A percentile compares a stretch with the other conserved stretches of the same genome.
phyloP scores from a whole-genome alignment of 257 asterid genomes.

The Thymus quinquecostatus region DNA sequence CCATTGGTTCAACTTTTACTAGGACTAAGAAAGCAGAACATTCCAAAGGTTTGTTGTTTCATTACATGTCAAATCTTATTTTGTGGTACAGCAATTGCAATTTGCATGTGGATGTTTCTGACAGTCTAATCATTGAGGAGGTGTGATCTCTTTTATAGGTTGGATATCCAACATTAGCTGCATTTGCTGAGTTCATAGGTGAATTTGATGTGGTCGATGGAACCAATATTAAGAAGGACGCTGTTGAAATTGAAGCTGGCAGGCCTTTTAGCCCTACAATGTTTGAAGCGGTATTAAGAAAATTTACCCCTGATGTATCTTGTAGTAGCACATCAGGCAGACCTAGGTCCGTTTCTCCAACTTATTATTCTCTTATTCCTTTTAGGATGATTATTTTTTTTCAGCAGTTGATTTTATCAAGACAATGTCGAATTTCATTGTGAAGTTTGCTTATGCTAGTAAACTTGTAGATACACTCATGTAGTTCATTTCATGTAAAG shows the following conservation, averaged over 20 bases:
- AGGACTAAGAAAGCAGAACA: constrained; percentile 51
- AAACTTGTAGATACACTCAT: background rate
- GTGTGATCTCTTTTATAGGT: constrained; percentile 45
- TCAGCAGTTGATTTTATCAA: constrained; percentile 9
- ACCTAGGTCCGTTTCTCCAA: constrained; percentile 62
- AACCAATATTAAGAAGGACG: constrained; percentile 50
- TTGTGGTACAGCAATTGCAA: background rate
- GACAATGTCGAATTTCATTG: background rate
- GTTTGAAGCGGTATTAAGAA: constrained; percentile 75
- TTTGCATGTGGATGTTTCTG: constrained; percentile 8
- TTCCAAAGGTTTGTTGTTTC: constrained; percentile 62
- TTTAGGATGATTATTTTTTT: background rate
- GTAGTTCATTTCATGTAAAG: constrained; percentile 21
- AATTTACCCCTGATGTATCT: constrained; percentile 83
- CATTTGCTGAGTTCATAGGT: constrained; percentile 73
- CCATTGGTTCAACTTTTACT: constrained; percentile 81
- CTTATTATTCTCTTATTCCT: constrained; percentile 20
- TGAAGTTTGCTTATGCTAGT: background rate
- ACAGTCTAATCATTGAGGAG: constrained; percentile 6
- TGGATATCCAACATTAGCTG: constrained; percentile 71
- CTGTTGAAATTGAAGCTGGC: constrained; percentile 57
- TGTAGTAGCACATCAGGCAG: constrained; percentile 59
- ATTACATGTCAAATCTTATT: background rate
- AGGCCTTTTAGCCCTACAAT: constrained; percentile 68
- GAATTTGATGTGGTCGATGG: constrained; percentile 66